Evolutionary conservation across 1,284 basidiomycete genomes (phyloP).

Genomic region (Rhodotorula sp.): DNA sequence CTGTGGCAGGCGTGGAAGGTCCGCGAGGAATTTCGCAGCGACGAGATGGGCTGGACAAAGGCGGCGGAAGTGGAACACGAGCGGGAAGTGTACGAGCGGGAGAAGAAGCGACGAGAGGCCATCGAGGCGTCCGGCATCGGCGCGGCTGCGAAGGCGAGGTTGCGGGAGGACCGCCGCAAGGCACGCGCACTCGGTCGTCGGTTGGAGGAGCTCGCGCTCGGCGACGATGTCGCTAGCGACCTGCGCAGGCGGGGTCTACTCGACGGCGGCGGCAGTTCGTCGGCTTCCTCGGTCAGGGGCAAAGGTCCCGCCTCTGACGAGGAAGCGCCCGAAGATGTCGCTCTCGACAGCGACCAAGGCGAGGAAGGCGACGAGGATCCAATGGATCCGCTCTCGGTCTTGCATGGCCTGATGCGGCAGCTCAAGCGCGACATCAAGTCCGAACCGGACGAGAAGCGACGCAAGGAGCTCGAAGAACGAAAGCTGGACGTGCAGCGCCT

Average conservation of each 20-base stretch:
- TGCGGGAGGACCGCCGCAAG: constrained; percentile 12
- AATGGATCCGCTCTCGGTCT: constrained; percentile 43
- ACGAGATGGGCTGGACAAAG: constrained; percentile 84
- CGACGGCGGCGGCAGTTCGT: constrained; percentile 1
- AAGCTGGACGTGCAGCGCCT: constrained; percentile 76
- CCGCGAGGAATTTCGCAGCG: constrained; percentile 88
- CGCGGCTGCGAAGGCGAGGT: not conserved
- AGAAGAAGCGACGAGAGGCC: constrained; percentile 35
- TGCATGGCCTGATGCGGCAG: constrained; percentile 60
- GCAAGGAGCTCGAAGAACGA: constrained; percentile 64
- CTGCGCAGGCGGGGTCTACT: not conserved
- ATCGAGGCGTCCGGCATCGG: constrained; percentile 13
- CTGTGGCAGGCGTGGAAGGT: constrained; percentile 93
- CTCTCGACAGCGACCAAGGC: constrained; percentile 43
- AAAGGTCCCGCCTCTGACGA: not conserved
- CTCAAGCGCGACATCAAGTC: constrained; percentile 50
- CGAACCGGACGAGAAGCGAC: constrained; percentile 55
- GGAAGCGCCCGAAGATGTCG: not conserved
- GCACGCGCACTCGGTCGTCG: constrained; percentile 21
- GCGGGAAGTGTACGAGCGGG: constrained; percentile 35
- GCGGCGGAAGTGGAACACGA: constrained; percentile 51
- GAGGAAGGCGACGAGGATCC: constrained; percentile 48
- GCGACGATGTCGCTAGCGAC: not conserved
- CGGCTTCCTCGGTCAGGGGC: constrained; percentile 1
- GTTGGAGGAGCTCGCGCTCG: constrained; percentile 25